These are phyloP conservation scores for Stramenopiles sp. DNA, from an alignment of 352 stramenopile species.

Conservation along the genomic window DNA sequence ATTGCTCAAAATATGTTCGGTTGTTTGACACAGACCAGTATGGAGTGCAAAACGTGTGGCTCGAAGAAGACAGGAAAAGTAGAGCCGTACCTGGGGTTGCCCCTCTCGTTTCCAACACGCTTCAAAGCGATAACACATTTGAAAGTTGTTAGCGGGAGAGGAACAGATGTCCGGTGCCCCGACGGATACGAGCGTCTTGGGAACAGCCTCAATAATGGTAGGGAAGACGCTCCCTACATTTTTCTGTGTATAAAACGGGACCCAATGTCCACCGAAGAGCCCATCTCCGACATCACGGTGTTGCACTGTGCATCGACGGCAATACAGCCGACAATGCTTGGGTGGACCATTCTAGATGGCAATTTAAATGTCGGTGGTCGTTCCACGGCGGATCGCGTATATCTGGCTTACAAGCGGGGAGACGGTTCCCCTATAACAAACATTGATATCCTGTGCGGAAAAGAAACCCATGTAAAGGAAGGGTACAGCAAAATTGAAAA, in stretches of 20 bases:
- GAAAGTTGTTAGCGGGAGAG: not conserved
- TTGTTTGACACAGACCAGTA: not conserved
- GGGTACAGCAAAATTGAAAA: not conserved
- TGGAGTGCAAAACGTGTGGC: not conserved
- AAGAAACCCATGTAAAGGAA: not conserved
- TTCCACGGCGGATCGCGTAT: not conserved
- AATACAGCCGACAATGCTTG: not conserved
- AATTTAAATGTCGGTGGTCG: not conserved
- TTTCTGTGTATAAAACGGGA: conserved; percentile 1
- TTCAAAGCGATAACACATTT: not conserved
- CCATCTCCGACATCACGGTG: not conserved
- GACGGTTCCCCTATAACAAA: not conserved
- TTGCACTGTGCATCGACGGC: not conserved
- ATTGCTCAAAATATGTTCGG: not conserved
- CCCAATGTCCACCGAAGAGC: not conserved
- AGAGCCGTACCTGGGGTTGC: not conserved
- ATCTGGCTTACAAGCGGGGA: not conserved
- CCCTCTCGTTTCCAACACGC: not conserved
- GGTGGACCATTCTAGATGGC: not conserved
- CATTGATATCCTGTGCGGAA: not conserved
- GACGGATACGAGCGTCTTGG: not conserved
- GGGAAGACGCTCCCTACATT: not conserved
- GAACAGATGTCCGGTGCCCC: not conserved
- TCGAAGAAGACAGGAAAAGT: not conserved
- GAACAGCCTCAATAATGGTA: not conserved